Percentiles rank a stretch among this genome's conserved stretches.
Conservation (phyloP, 2,329 filamentous ascomycete species). For the Sporothrix inflata region DNA sequence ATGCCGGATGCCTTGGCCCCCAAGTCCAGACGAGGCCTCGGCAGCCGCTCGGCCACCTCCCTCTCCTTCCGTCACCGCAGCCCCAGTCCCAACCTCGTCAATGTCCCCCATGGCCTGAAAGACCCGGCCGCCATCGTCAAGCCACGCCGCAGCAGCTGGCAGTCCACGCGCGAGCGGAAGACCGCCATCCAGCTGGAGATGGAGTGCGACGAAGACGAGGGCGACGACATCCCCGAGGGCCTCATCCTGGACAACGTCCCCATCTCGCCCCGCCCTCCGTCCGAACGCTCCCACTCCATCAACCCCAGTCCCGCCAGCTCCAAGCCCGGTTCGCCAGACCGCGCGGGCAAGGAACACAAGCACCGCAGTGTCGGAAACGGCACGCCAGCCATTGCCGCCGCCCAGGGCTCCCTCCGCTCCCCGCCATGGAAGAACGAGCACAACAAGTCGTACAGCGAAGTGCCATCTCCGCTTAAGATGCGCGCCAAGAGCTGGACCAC, state of each 20-base stretch:
- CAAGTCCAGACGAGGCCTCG: constrained; percentile 39
- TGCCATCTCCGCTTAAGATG: constrained; percentile 51
- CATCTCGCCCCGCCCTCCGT: constrained; percentile 70
- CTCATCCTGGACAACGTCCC: constrained; percentile 81
- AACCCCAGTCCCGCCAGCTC: constrained; percentile 60
- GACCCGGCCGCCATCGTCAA: constrained; percentile 47
- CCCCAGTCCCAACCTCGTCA: constrained; percentile 51
- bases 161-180: constrained; percentile 67
- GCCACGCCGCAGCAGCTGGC: constrained; percentile 70
- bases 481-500: constrained; percentile 76
- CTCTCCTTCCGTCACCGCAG: constrained; percentile 52
- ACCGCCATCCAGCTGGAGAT: constrained; percentile 71
- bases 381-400: constrained; percentile 61
- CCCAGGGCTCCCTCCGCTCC: constrained; percentile 63
- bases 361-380: constrained; percentile 65
- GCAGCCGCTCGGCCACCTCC: constrained; percentile 46
- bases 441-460: constrained; percentile 41
- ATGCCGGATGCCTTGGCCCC: constrained; percentile 39
- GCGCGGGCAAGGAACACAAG: constrained; percentile 55
- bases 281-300: constrained; percentile 52
- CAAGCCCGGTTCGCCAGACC: constrained; percentile 57
- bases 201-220: constrained; percentile 76
- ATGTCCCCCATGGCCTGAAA: constrained; percentile 49
- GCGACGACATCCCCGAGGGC: constrained; percentile 77
- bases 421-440: constrained; percentile 57